Evolutionary conservation across 768 basidiomycete genomes (phyloP).

Genomic region (Pisolithus tinctorius): DNA sequence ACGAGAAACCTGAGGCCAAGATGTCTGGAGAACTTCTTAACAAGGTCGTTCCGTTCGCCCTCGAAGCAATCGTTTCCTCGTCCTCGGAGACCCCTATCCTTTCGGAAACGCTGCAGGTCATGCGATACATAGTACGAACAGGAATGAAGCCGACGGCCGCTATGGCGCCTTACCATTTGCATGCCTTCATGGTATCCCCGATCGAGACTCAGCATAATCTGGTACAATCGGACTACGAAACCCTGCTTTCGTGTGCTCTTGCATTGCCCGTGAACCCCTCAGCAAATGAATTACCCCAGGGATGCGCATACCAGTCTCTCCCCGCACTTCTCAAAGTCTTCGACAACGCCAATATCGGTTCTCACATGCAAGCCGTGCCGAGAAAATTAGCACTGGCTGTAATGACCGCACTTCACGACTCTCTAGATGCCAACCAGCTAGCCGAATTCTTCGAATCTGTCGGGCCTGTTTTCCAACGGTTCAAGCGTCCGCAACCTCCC

Average conservation of each 20-base stretch:
- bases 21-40: constrained; percentile 8
- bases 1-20: constrained; percentile 1
- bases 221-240: constrained; percentile 36
- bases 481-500: constrained; percentile 11
- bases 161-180: constrained; percentile 35
- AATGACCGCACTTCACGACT: constrained; percentile 21
- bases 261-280: constrained; percentile 19
- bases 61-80: constrained; percentile 7
- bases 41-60: constrained; percentile 14
- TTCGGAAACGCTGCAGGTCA: constrained; percentile 8
- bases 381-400: constrained; percentile 13
- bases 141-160: constrained; percentile 27
- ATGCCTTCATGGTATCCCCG: constrained; percentile 39
- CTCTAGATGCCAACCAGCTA: constrained; percentile 13
- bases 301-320: constrained; percentile 35
- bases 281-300: constrained; percentile 9
- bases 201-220: constrained; percentile 26
- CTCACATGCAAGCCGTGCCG: constrained; percentile 16
- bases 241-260: constrained; percentile 34
- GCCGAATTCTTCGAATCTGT: constrained; percentile 18
- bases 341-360: constrained; percentile 22
- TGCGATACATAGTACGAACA: constrained; percentile 28
- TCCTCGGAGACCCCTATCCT: neutral
- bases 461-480: constrained; percentile 10
- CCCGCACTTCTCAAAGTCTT: constrained; percentile 38